Percentiles rank a stretch among this genome's conserved stretches.
These are phyloP conservation scores for Pleurotus pulmonarius DNA, from an alignment of 768 basidiomycete genomes.

Conservation along the genomic window DNA sequence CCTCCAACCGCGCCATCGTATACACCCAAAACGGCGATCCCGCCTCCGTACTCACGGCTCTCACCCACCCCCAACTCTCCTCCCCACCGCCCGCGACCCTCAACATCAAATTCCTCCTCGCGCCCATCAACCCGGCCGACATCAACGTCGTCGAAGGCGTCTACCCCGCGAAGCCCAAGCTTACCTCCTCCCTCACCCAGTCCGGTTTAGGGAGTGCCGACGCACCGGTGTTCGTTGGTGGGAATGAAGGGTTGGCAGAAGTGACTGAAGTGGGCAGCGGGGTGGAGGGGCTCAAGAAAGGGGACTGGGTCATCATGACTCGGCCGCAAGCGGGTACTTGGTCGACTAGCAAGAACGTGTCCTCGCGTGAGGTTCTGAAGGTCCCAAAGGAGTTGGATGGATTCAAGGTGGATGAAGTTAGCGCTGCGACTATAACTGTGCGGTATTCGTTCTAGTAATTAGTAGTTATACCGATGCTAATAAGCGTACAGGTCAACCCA, in stretches of 20 bases:
- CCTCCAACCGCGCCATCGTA: conserved; percentile 58
- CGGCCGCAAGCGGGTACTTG: conserved; percentile 76
- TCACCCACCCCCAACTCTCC: conserved; percentile 49
- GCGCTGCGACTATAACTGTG: conserved; percentile 77
- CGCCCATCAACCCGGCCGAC: conserved; percentile 82
- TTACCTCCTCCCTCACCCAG: conserved; percentile 28
- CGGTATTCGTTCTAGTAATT: conserved; percentile 13
- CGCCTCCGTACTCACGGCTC: conserved; percentile 48
- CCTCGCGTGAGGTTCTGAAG: conserved; percentile 53
- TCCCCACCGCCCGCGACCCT: conserved; percentile 52
- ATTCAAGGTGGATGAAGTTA: conserved; percentile 44
- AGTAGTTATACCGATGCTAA: neutral
- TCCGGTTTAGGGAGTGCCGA: conserved; percentile 27
- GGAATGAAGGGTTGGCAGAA: conserved; percentile 75
- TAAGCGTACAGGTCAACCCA: conserved; percentile 61
- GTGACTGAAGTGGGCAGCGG: conserved; percentile 58
- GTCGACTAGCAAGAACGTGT: conserved; percentile 54
- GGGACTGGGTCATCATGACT: conserved; percentile 75
- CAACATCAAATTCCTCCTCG: conserved; percentile 64
- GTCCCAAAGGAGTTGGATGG: conserved; percentile 39
- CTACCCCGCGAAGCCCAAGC: conserved; percentile 65
- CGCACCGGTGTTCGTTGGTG: conserved; percentile 53
- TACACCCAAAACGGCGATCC: conserved; percentile 64
- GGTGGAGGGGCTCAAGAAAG: conserved; percentile 42
- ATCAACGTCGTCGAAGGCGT: conserved; percentile 79